phyloP scores from a whole-genome alignment of 192 early-diverging fungal species.

The Dissophora ornata region DNA sequence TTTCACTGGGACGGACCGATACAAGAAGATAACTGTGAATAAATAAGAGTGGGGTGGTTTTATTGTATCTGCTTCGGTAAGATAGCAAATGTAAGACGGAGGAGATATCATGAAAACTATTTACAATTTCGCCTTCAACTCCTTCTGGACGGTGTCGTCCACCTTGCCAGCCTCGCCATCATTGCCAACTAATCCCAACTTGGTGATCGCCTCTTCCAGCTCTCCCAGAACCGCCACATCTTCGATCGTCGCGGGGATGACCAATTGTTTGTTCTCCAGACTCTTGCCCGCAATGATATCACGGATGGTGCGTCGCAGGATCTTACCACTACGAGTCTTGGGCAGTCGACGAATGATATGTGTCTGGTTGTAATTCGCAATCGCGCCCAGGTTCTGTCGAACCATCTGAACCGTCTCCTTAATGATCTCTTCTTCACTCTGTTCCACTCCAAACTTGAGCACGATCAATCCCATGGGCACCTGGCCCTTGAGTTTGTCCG shows the following conservation, averaged over 20 bases:
- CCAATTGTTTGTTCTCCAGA: conserved; percentile 52
- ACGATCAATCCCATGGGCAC: conserved; percentile 75
- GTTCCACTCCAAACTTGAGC: conserved; percentile 45
- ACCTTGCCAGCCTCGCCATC: conserved; percentile 50
- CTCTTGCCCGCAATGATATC: conserved; percentile 74
- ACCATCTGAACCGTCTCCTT: conserved; percentile 72
- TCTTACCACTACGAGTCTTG: conserved; percentile 89
- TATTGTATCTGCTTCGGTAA: too few species aligned
- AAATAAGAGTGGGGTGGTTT: too few species aligned
- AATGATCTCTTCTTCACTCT: conserved; percentile 15
- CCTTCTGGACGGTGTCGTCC: conserved; percentile 49
- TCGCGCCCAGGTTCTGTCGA: conserved; percentile 79
- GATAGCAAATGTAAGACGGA: too few species aligned
- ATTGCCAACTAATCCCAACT: conserved; percentile 38
- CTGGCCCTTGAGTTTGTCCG: conserved; percentile 75
- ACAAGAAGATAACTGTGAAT: too few species aligned
- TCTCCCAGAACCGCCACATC: conserved; percentile 70
- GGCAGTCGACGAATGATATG: conserved; percentile 79
- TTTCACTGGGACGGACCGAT: too few species aligned
- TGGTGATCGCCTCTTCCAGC: conserved; percentile 44
- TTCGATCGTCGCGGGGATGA: conserved; percentile 85
- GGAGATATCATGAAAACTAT: conserved; percentile 4
- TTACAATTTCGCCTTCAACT: conserved; percentile 32
- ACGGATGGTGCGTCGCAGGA: conserved; percentile 81
- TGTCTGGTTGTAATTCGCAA: conserved; percentile 81